A percentile compares a stretch with the other conserved stretches of the same genome.
phyloP scores from a whole-genome alignment of 371 early-diverging fungal genomes.

The Mucor indicus region DNA sequence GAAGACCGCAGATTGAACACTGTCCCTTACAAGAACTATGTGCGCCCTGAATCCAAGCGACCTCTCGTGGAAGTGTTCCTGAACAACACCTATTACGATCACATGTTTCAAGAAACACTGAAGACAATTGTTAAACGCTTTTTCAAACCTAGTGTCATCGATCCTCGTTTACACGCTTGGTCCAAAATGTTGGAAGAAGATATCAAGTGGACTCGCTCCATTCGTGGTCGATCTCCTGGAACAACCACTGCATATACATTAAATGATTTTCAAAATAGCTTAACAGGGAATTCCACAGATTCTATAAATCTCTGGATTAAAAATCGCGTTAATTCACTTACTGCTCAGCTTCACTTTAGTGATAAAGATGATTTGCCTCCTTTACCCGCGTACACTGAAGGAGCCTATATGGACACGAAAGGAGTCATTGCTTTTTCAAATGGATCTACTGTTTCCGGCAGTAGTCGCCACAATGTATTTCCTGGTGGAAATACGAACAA shows the following conservation, averaged over 20 bases:
- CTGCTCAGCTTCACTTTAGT: constrained; percentile 28
- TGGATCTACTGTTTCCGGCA: constrained; percentile 5
- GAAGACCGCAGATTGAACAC: constrained; percentile 28
- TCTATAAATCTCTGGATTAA: constrained; percentile 37
- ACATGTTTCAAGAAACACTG: constrained; percentile 45
- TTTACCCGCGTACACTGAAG: constrained; percentile 29
- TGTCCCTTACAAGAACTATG: constrained; percentile 38
- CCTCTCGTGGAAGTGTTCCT: constrained; percentile 38
- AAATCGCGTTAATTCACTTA: constrained; percentile 26
- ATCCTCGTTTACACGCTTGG: constrained; percentile 50
- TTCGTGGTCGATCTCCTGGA: constrained; percentile 44
- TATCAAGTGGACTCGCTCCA: constrained; percentile 48
- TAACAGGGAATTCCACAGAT: constrained; percentile 23
- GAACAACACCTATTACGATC: constrained; percentile 39
- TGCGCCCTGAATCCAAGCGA: constrained; percentile 32
- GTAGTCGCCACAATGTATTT: background rate
- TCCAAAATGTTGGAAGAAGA: constrained; percentile 49
- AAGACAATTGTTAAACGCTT: constrained; percentile 50
- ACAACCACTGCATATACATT: constrained; percentile 33
- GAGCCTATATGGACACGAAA: constrained; percentile 23
- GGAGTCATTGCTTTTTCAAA: constrained; percentile 17
- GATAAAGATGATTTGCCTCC: constrained; percentile 41
- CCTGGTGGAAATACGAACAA: background rate
- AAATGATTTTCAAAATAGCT: constrained; percentile 37
- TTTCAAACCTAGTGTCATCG: constrained; percentile 50